Base-by-base conservation (phyloP, 495 filamentous ascomycete genomes). In the Aspergillus mulundensis region DNA sequence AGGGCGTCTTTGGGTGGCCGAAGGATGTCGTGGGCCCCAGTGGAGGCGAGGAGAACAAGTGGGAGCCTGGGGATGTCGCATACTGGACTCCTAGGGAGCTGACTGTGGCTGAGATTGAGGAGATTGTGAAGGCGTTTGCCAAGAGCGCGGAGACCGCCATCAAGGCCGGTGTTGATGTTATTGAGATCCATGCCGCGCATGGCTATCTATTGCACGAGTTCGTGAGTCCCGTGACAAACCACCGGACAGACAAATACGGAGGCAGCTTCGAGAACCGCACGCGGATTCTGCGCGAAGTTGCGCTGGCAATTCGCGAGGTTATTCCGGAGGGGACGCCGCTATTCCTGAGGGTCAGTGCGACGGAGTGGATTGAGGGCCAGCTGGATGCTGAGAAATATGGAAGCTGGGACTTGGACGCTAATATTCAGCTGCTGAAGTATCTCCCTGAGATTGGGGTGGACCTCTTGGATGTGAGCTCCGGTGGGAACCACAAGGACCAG, bases 201-300 rank as follows among this genome's bases (percentile, higher is more conserved):
- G 84, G 86, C n/a, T 89, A 89, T 61, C 77, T 89, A n/a, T 66
- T 89, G 12, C 71, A 86, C 32, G 78, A 88, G 66, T 88, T 90
- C 68, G 67, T 88, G 18, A 80, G 84, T 10, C 69, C 69, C 1
- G 72, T 75, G 0, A 85, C 83, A 10, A 88, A 87, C 61, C 71
- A 66, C 50, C 79, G 84, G 16, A 83, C 76, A 1, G 85, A 87
- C 65, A 67, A 78, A 49, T 88, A 86, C 59, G 85, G 85, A 25
- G 84, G 84, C 18, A 68, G 67, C 32, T 70, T 84, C 40, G 68
- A 75, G 50, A 85, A 86, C 63, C 78, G 85, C 11, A 76, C 76
- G 1, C 76, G 83, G 15, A 44, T 87, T 15, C 68, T 84, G 28
- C 66, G 75, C 8, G 81, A 86, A 57, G 72, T 86, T 43, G 74